Conservation (phyloP, 2,329 filamentous ascomycete species). For the Penicillium brasilianum region DNA sequence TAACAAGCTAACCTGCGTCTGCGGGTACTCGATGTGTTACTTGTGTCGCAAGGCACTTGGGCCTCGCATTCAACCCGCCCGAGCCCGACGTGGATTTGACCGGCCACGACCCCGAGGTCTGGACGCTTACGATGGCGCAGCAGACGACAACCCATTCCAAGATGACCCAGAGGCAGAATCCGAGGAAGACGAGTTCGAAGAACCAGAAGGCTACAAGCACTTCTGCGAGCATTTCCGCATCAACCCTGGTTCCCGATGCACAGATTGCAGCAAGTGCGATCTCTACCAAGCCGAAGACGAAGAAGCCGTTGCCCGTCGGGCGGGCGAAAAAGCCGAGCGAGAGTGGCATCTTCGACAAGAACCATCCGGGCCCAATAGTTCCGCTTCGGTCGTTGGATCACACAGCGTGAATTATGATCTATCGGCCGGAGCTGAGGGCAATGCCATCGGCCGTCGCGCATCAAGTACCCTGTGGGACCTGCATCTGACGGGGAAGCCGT, state of each 20-base stretch:
- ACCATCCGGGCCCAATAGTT: constrained; percentile 24
- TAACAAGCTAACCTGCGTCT: constrained; percentile 95
- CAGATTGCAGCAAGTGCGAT: constrained; percentile 80
- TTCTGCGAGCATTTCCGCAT: constrained; percentile 96
- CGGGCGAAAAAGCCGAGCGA: constrained; percentile 72
- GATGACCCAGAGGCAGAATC: constrained; percentile 9
- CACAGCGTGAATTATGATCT: constrained; percentile 38
- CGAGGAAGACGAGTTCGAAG: constrained; percentile 36
- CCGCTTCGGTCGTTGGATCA: constrained; percentile 23
- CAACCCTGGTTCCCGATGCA: constrained; percentile 74
- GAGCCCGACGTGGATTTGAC: constrained; percentile 11
- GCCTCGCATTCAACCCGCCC: constrained; percentile 27
- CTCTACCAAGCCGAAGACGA: constrained; percentile 74
- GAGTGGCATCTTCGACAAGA: constrained; percentile 72
- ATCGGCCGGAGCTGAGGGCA: constrained; percentile 24
- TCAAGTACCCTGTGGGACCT: constrained; percentile 34
- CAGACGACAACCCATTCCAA: constrained; percentile 35
- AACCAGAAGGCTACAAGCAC: constrained; percentile 80
- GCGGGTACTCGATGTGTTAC: constrained; percentile 98
- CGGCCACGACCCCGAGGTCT: constrained; percentile 15
- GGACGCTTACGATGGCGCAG: constrained; percentile 50
- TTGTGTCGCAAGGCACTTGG: constrained; percentile 76
- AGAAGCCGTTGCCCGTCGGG: constrained; percentile 69
- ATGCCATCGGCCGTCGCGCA: constrained; percentile 23
- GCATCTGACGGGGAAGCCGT: constrained; percentile 31